Evolutionary conservation across 495 filamentous ascomycete species (phyloP).

Genomic region (Penicillium bovifimosum): DNA sequence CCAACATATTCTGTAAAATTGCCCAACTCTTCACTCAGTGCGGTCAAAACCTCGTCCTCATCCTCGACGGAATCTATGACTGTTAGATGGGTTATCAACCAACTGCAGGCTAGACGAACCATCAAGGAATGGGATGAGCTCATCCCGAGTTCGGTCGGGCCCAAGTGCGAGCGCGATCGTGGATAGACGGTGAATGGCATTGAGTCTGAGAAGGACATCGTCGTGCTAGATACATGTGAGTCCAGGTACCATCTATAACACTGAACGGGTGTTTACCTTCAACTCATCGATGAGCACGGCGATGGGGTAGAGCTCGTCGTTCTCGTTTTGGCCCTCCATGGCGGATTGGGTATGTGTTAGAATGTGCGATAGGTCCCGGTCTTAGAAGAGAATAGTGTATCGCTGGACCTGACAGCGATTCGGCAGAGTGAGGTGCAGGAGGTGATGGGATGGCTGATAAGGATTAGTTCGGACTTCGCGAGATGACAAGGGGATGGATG

Average conservation of each 20-base stretch:
- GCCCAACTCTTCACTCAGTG: constrained; percentile 92
- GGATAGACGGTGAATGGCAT: constrained; percentile 95
- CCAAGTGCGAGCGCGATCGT: constrained; percentile 96
- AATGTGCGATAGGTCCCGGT: constrained; percentile 33
- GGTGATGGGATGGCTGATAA: not conserved
- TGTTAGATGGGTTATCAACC: constrained; percentile 24
- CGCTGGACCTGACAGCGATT: constrained; percentile 25
- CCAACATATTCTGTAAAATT: constrained; percentile 97
- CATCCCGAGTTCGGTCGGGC: constrained; percentile 90
- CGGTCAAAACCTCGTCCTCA: constrained; percentile 96
- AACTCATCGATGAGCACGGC: constrained; percentile 98
- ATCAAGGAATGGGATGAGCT: constrained; percentile 97
- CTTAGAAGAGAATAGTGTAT: constrained; percentile 21
- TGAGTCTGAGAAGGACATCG: constrained; percentile 93
- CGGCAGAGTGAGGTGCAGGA: not conserved
- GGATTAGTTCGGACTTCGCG: constrained; percentile 12
- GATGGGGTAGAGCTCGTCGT: constrained; percentile 98
- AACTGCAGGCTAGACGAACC: constrained; percentile 50
- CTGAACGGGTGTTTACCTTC: constrained; percentile 57
- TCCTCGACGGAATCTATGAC: constrained; percentile 90
- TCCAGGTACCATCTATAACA: constrained; percentile 7
- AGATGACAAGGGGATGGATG: constrained; percentile 22
- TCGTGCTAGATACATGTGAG: constrained; percentile 66
- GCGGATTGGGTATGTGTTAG: constrained; percentile 25
- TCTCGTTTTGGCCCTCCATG: constrained; percentile 72